Evolutionary conservation across 2,329 filamentous ascomycete genomes (phyloP), one percentile per base, ranked within the genome.

Genomic region (Fusarium irregulare): DNA sequence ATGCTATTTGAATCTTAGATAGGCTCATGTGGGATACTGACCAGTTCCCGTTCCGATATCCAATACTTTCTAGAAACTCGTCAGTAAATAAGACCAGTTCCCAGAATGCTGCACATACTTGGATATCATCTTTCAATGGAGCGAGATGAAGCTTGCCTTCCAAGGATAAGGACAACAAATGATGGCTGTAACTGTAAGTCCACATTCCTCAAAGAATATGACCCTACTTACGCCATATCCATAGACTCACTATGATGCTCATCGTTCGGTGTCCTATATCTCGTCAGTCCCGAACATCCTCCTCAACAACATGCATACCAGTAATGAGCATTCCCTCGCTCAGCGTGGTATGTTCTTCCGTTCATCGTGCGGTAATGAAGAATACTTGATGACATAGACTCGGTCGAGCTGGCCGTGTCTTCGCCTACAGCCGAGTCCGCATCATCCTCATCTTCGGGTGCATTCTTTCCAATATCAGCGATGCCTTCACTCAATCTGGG

Each of bases 11-110:
- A 10, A 3, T 6, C 3, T 23, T 9, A 0, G 3, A 3, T 7
- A 2, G 21, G 4, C 1, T 2, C 1, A 1, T 1, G 2, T 2
- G 4, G 0, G 4, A 16, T 4, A 44, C 68, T 14, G 83, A 30
- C 87, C 87, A 2, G 86, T 86, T 25, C 87, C 88, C 4, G 86
- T 88, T 45, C 86, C 85, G 11, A 88, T 77, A 61, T 87, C 85
- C 21, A 88, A 75, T 4, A 72, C 62, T 34, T 54, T 72, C 68
- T 71, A 4, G 0, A 18, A 6, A 0, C 3, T 1, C 13, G 18
- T 73, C 10, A 77, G 69, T 30, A 56, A 61, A 12, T 7, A 1
- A 4, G 8, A 10, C 4, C 4, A 10, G 2, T 5, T 2, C 0
- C 4, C 0, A 10, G 30, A 5, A 3, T 6, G 3, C 1, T 9